Conservation (phyloP, 2,329 filamentous ascomycete species). For the Colletotrichum godetiae region DNA sequence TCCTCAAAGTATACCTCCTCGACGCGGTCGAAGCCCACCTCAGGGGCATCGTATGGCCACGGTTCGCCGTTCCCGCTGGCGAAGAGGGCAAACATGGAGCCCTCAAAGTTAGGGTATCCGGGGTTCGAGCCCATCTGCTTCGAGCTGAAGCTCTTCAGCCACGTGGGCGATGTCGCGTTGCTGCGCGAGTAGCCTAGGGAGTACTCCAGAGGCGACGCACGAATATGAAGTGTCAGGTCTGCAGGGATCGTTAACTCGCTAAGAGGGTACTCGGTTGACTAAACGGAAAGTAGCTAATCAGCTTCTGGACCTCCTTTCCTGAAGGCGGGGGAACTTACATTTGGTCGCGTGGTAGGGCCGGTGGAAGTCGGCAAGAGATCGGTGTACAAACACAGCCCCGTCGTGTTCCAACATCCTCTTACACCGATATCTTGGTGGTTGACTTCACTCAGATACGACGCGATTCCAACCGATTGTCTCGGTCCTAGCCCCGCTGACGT, state of each 20-base stretch:
- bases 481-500: constrained; percentile 35
- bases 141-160: constrained; percentile 36
- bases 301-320: background rate
- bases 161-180: constrained; percentile 20
- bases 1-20: constrained; percentile 39
- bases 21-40: constrained; percentile 39
- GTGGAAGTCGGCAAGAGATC: constrained; percentile 20
- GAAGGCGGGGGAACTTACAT: background rate
- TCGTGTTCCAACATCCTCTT: constrained; percentile 39
- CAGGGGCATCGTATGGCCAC: constrained; percentile 38
- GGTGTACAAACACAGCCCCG: constrained; percentile 37
- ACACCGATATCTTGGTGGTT: constrained; percentile 43
- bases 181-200: constrained; percentile 39
- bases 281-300: background rate
- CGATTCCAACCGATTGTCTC: constrained; percentile 41
- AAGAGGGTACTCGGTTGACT: constrained; percentile 30
- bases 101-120: constrained; percentile 37
- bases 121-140: constrained; percentile 24
- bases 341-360: constrained; percentile 19
- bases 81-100: constrained; percentile 40
- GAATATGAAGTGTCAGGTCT: constrained; percentile 38
- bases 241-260: constrained; percentile 21
- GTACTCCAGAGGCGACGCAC: constrained; percentile 38
- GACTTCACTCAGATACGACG: constrained; percentile 41
- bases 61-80: constrained; percentile 39